Base-by-base conservation (phyloP, 257 asterid species). In the Solanum dulcamara region DNA sequence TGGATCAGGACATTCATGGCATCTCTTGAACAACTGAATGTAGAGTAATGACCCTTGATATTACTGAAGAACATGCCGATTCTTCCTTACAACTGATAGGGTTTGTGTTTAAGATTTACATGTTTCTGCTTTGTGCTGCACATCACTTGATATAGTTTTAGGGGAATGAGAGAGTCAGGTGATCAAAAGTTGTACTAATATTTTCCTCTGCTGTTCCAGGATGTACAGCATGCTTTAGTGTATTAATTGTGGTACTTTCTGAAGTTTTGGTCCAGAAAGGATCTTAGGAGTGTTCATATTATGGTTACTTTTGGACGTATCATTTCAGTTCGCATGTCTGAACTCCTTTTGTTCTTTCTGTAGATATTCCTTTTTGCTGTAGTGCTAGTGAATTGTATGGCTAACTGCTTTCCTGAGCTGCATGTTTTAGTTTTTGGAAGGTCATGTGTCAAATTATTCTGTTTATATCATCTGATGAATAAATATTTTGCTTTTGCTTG, bases 401-500 rank as follows among this genome's bases (percentile, higher is more conserved):
- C 83, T 44, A 79, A 28, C 83, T 48, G 42, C 35, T 48, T 30
- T 75, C 17, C 26, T 17, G 62, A 79, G 82, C 60, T 79, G 42
- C 40, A 48, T 77, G 83, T 0, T 30, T 46, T 50, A 50, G 42
- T 48, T 55, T 46, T 28, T 48, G 82, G 83, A 77, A 48, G 64
- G 26, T 28, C 83, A 17, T 15, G 42, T 77, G 42, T 2, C 83
- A 28, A 17, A 79, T 50, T 48, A 18, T 46, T 77, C 40, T 48
- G 37, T 32, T 3, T 26, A 44, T 32, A 14, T 44, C 38, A 79
- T 30, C 14, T 48, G 83, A 30, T 79, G 24, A 30, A 48, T 30
- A 79, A 10, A 79, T 10, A 79, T 8, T 77, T 28, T 77, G 4
- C 22, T 85, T 82, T 89, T 84, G 44, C 51, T 89, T 86, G 53